Percentiles rank a stretch among this genome's conserved stretches.
Evolutionary conservation across 2,329 filamentous ascomycete species (phyloP).

Genomic region (Colletotrichum gigasporum): DNA sequence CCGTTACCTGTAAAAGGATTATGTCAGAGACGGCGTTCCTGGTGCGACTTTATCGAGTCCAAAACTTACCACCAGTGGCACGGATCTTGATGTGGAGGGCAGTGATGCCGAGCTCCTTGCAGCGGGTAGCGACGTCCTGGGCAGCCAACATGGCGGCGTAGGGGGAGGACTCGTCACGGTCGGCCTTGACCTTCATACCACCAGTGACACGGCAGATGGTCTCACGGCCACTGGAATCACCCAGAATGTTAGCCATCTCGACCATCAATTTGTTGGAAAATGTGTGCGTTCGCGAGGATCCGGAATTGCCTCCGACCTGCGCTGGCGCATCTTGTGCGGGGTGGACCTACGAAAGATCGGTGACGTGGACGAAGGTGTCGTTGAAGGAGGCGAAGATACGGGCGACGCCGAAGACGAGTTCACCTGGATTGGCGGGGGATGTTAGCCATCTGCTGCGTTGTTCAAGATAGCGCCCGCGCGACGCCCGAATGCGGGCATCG

Average conservation of each 20-base stretch:
- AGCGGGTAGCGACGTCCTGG: slow-evolving; percentile 93
- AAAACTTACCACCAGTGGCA: slow-evolving; percentile 88
- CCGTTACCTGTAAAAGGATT: slow-evolving; percentile 76
- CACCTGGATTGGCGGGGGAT: slow-evolving; percentile 65
- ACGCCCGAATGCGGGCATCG: slow-evolving; percentile 68
- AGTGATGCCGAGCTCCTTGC: slow-evolving; percentile 78
- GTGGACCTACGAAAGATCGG: slow-evolving; percentile 89
- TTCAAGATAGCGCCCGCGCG: slow-evolving; percentile 81
- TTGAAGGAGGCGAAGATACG: slow-evolving; percentile 98
- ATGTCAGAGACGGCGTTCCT: slow-evolving; percentile 1
- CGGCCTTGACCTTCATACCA: slow-evolving; percentile 99
- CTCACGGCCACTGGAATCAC: slow-evolving; percentile 93
- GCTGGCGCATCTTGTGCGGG: slow-evolving; percentile 15
- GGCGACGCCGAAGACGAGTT: slow-evolving; percentile 97
- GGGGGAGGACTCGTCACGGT: slow-evolving; percentile 99
- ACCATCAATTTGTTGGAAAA: slow-evolving; percentile 16
- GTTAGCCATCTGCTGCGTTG: slow-evolving; percentile 32
- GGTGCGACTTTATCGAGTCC: not conserved
- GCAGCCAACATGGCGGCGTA: slow-evolving; percentile 99
- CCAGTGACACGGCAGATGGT: slow-evolving; percentile 99
- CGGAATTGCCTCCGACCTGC: not conserved
- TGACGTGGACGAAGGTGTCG: slow-evolving; percentile 97
- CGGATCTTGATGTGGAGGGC: slow-evolving; percentile 99
- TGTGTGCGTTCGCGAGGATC: not conserved
- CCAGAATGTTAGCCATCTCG: slow-evolving; percentile 69